Base-by-base conservation (phyloP, 139 green algal genomes). In the Marvania coccoides region DNA sequence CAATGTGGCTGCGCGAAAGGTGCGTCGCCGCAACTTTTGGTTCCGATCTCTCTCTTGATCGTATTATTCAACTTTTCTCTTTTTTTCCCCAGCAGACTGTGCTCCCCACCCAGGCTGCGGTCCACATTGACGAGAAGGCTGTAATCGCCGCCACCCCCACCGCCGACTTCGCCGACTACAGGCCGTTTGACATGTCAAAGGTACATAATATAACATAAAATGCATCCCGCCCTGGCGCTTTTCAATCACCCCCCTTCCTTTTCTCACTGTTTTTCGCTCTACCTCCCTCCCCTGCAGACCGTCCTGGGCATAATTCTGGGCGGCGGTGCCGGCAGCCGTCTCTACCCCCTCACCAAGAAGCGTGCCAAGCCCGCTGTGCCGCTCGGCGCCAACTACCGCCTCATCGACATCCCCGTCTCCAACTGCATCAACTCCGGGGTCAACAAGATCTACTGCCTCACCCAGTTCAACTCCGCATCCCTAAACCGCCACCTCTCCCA, bases 371-470 rank as follows among this genome's bases (percentile, higher is more conserved):
- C 95, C 19, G 95, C 95, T 1, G 95, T 99, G 71, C 95, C 95
- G 1, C 85, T 99, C 62, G 95, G 95, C 58, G 91, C 90, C 47
- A 99, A 99, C 88, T 99, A 99, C 84, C 80, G 95, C 59, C 88
- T 99, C 19, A 99, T 99, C 62, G 95, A 99, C 79, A 99, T 99
- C 69, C 95, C 95, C 12, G 95, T 99, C 38, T 91, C 77, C 82
- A 99, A 99, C 83, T 99, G 95, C 87, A 94, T 99, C 71, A 99
- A 99, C 89, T 91, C 74, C 76, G 91, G 92, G 69, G 85, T 99
- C 57, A 96, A 91, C 82, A 99, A 99, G 80, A 96, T 99, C 64
- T 99, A 99, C 87, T 95, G 90, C 78, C 82, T 99, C 13, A 99
- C 95, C 15, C 95, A 99, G 86, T 99, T 98, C 91, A 99, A 99